Conservation (phyloP, 495 filamentous ascomycete genomes). For the Gamarada debralockiae region DNA sequence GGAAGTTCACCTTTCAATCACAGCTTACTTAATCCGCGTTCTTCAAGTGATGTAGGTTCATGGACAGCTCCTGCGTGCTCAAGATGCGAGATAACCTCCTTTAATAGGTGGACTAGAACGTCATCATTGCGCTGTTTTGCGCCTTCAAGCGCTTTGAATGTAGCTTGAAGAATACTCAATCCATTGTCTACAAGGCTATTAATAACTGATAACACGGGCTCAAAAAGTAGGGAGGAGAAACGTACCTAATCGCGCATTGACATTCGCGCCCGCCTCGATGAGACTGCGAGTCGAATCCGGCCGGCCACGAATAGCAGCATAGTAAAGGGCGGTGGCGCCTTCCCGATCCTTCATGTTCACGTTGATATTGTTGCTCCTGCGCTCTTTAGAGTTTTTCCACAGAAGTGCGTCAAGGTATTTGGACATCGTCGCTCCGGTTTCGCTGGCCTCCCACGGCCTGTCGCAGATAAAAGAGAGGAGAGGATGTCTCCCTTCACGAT, state of each 20-base stretch:
- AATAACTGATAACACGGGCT: background rate
- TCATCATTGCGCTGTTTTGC: background rate
- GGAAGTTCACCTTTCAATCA: background rate
- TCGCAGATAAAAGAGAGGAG: conserved; percentile 13
- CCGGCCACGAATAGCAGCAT: conserved; percentile 12
- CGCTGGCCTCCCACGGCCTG: background rate
- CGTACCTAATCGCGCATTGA: conserved; percentile 19
- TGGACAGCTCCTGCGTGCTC: conserved; percentile 17
- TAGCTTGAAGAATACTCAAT: conserved; percentile 15
- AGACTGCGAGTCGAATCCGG: conserved; percentile 19
- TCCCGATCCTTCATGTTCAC: conserved; percentile 18
- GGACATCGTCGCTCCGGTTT: conserved; percentile 22
- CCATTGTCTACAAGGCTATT: background rate
- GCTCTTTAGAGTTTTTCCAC: conserved; percentile 4
- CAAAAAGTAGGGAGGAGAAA: background rate
- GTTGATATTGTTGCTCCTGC: conserved; percentile 12
- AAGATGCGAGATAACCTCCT: conserved; percentile 20
- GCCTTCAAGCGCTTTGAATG: conserved; percentile 5
- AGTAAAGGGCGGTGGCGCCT: conserved; percentile 11
- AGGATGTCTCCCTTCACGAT: conserved; percentile 9
- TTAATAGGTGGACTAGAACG: conserved; percentile 8
- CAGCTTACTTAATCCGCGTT: background rate
- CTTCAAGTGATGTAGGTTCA: conserved; percentile 12
- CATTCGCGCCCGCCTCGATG: conserved; percentile 20
- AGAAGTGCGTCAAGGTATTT: conserved; percentile 21